Evolutionary conservation across 2,329 filamentous ascomycete genomes (phyloP), one percentile per base, ranked within the genome.

Genomic region (Biscogniauxia marginata): DNA sequence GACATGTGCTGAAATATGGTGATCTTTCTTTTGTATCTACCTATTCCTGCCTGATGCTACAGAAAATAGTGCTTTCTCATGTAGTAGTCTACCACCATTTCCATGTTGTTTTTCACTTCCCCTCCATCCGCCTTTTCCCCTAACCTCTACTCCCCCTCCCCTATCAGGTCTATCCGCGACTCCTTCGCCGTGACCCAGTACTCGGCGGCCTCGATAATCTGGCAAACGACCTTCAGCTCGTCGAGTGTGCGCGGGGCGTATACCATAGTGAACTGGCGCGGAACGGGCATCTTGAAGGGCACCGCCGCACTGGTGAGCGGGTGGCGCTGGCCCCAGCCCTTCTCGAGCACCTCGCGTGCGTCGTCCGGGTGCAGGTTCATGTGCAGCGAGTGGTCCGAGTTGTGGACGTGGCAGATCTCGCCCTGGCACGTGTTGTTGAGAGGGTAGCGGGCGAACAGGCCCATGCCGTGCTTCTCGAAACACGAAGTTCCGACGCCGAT

Each of bases 371-470:
- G 90, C 53, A 96, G 79, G 48, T 85, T 90, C 74, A 95, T 78
- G 72, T 96, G 91, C 80, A 95, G 78, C 3, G 85, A 89, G 58
- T 88, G 84, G 63, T 95, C 91, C 21, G 81, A 86, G 49, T 86
- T 83, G 72, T 96, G 91, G 9, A 91, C 84, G 70, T 96, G 91
- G 65, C 85, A 89, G 46, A 96, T 83, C 73, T 96, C 91, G n/a
- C 90, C 90, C 63, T 87, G 84, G 64, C 88, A 91, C 9, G 85
- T 90, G 24, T 84, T 82, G 67, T 88, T 88, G 60, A 88, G 77
- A 0, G 87, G 86, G 50, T 82, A 77, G 2, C 75, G 77, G 1
- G 88, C 82, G 71, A 93, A 95, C 0, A 96, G 79, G 0, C 87
- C 90, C 5, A 90, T 81, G 45, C 88, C 88, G 68, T 93, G 87